phyloP scores from a whole-genome alignment of 352 stramenopile genomes.

The Phytophthora parvispora region DNA sequence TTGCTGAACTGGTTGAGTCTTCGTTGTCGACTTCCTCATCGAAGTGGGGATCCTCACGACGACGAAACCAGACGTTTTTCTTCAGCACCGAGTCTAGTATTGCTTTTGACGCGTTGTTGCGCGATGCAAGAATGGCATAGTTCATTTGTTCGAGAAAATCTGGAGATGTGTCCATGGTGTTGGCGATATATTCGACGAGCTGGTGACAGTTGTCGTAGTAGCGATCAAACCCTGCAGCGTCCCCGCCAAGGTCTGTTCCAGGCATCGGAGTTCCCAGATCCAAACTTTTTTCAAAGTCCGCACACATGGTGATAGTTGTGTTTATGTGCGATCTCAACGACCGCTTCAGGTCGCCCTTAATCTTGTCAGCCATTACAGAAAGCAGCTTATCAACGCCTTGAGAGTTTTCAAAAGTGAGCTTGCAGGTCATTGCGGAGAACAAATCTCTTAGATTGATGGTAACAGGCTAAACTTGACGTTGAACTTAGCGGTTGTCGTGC shows the following conservation, averaged over 20 bases:
- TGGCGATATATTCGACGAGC: conserved; percentile 11
- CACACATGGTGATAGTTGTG: conserved; percentile 3
- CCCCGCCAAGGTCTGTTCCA: neutral
- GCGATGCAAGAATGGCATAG: conserved; percentile 12
- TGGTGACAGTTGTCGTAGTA: conserved; percentile 12
- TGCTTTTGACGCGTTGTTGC: neutral
- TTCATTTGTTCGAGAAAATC: conserved; percentile 19
- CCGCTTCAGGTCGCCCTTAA: neutral
- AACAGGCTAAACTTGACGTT: neutral
- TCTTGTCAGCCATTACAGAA: neutral
- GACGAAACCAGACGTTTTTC: conserved; percentile 15
- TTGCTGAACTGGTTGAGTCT: neutral
- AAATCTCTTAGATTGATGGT: neutral
- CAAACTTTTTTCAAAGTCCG: conserved; percentile 2
- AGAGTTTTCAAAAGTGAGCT: neutral
- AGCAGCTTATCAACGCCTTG: neutral
- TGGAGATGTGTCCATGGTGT: conserved; percentile 17
- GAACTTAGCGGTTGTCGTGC: conserved; percentile 2
- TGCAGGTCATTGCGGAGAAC: neutral
- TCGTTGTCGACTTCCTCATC: neutral
- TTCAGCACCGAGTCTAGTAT: conserved; percentile 8
- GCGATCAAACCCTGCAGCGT: neutral
- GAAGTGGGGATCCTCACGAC: neutral
- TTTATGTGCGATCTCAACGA: conserved; percentile 5
- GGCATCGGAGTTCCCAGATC: neutral